Base-by-base conservation (phyloP, 345 rosid species). In the Raphanus raphanistrum region DNA sequence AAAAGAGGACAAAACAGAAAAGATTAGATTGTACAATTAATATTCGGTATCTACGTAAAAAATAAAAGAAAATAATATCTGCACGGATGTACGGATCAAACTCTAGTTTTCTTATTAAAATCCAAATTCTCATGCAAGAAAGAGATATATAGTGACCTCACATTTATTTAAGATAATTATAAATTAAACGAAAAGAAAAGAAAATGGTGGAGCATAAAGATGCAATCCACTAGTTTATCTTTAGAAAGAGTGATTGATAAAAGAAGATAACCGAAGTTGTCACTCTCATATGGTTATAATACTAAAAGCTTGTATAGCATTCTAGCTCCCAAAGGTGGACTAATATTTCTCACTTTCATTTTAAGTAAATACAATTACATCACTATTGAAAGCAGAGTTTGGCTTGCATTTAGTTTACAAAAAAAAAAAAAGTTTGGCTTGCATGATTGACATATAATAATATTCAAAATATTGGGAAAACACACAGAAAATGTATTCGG, bases 401-500 rank as follows among this genome's bases (percentile, higher is more conserved):
- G 26, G 26, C 8, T 67, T 76, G 67, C 48, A 63, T 79, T n/a
- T n/a, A n/a, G n/a, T n/a, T n/a, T n/a, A n/a, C n/a, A n/a, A n/a
- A n/a, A n/a, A n/a, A n/a, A n/a, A n/a, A n/a, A n/a, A n/a, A n/a
- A 57, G 31, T 66, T 9, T 72, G 26, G 26, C 8, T 67, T 76
- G 67, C 48, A 63, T 79, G 73, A 58, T 66, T 73, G 68, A 29
- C 17, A 38, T 16, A 16, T 52, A 52, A 1, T 52, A 43, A 2
- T 38, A 11, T 4, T 21, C 6, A 0, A 5, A 71, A 67, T 59
- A 67, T n/a, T n/a, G 10, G 45, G 10, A 17, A 62, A 70, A 78
- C 16, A 33, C 74, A 82, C 90, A 90, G 97, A 85, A 80, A 84
- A 55, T 90, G 79, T 92, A 85, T 80, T 70, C 83, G 5, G 83